Evolutionary conservation across 768 basidiomycete species (phyloP).

Genomic region (Trichaptum fuscoviolaceum): DNA sequence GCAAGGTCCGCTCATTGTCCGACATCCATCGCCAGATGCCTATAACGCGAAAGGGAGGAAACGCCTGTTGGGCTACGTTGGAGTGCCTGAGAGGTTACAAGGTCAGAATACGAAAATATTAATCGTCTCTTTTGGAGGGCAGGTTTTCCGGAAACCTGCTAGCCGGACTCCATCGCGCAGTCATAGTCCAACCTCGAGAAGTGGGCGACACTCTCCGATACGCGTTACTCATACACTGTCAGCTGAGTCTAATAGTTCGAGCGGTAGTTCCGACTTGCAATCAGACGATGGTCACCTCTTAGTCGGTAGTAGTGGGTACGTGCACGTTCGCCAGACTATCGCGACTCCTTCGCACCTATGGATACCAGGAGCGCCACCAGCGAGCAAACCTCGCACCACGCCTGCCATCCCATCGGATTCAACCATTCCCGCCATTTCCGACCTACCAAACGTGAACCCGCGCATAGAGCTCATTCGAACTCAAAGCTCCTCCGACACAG

Average conservation of each 20-base stretch:
- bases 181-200: conserved; percentile 15
- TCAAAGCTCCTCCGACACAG: conserved; percentile 31
- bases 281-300: conserved; percentile 5
- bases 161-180: conserved; percentile 31
- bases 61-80: conserved; percentile 49
- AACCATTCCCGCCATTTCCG: conserved; percentile 12
- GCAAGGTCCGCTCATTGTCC: conserved; percentile 65
- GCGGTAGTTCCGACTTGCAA: conserved; percentile 1
- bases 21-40: conserved; percentile 44
- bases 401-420: conserved; percentile 14
- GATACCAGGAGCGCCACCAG: conserved; percentile 55
- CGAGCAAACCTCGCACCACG: conserved; percentile 27
- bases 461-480: conserved; percentile 16
- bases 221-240: not conserved
- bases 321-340: conserved; percentile 17
- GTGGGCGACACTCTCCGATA: conserved; percentile 10
- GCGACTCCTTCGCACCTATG: conserved; percentile 50
- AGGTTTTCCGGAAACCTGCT: conserved; percentile 56
- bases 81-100: conserved; percentile 49
- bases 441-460: not conserved
- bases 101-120: conserved; percentile 54
- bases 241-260: not conserved
- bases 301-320: not conserved
- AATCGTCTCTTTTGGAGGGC: conserved; percentile 78
- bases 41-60: conserved; percentile 52